Evolutionary conservation across 2,329 filamentous ascomycete genomes (phyloP).

Genomic region (Catunica adiposa): DNA sequence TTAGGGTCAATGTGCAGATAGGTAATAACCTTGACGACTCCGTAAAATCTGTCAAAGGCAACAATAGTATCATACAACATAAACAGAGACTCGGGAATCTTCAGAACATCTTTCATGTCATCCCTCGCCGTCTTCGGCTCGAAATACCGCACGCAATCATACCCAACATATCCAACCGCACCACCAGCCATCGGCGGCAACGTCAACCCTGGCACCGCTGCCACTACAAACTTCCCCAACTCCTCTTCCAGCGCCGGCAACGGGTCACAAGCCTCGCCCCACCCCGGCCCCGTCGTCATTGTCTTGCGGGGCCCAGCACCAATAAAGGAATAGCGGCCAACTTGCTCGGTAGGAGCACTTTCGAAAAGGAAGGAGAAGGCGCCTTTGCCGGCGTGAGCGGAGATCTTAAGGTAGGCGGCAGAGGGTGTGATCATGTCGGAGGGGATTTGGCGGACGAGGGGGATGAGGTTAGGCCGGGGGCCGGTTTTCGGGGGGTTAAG

Average conservation of each 20-base stretch:
- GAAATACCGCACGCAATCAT: conserved; percentile 95
- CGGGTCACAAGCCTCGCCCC: conserved; percentile 72
- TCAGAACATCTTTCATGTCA: conserved; percentile 70
- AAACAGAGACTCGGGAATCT: conserved; percentile 85
- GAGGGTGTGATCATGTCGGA: conserved; percentile 90
- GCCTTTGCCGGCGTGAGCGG: conserved; percentile 47
- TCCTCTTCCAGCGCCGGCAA: conserved; percentile 69
- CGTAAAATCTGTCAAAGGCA: conserved; percentile 87
- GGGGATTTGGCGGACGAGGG: conserved; percentile 67
- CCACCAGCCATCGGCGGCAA: conserved; percentile 80
- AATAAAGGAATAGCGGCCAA: conserved; percentile 90
- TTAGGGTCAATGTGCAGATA: conserved; percentile 57
- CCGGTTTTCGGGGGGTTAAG: conserved; percentile 21
- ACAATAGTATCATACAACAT: conserved; percentile 95
- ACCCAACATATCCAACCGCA: conserved; percentile 90
- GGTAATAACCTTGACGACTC: conserved; percentile 82
- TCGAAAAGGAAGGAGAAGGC: conserved; percentile 90
- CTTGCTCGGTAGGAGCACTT: conserved; percentile 82
- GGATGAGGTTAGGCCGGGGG: conserved; percentile 51
- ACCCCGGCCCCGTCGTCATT: conserved; percentile 71
- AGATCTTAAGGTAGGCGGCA: conserved; percentile 86
- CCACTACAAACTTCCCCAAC: conserved; percentile 61
- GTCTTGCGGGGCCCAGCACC: conserved; percentile 67
- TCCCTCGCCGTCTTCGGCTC: conserved; percentile 80
- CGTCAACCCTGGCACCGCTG: conserved; percentile 63